Percentiles rank a stretch among this genome's conserved stretches.
Conservation (phyloP, 768 basidiomycete species). For the Suillus alpinus region DNA sequence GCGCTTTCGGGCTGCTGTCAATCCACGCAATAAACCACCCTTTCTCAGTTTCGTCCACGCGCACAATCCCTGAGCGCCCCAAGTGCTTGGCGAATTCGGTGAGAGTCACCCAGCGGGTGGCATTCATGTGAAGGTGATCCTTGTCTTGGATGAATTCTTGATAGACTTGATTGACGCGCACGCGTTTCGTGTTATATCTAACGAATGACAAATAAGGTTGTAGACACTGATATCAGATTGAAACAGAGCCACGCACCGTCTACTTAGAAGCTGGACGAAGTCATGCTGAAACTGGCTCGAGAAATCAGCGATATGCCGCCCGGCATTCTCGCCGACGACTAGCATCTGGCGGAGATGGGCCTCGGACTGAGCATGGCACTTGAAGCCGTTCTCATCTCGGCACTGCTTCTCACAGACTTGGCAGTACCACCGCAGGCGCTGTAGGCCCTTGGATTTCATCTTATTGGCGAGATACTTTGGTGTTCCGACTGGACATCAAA, state of each 20-base stretch:
- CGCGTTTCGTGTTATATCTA: constrained; percentile 85
- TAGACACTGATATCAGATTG: neutral
- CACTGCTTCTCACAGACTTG: constrained; percentile 99
- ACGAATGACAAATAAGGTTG: constrained; percentile 2
- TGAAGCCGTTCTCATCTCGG: constrained; percentile 98
- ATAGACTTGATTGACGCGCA: constrained; percentile 92
- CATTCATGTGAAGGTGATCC: constrained; percentile 94
- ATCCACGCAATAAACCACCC: constrained; percentile 98
- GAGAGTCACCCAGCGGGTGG: constrained; percentile 96
- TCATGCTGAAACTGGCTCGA: constrained; percentile 86
- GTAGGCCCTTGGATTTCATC: constrained; percentile 96
- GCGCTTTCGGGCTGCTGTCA: constrained; percentile 91
- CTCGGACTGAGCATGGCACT: constrained; percentile 88
- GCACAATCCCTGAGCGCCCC: constrained; percentile 79
- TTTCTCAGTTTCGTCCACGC: constrained; percentile 98
- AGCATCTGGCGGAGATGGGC: constrained; percentile 96
- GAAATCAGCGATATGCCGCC: constrained; percentile 88
- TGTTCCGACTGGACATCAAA: constrained; percentile 60
- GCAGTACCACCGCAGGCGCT: constrained; percentile 96
- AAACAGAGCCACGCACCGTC: constrained; percentile 52
- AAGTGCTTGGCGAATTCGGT: constrained; percentile 94
- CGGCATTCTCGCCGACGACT: constrained; percentile 92
- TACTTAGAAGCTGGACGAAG: constrained; percentile 86
- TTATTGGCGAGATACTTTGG: constrained; percentile 91
- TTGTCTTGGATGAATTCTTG: constrained; percentile 98